These are phyloP conservation scores for Hypoxylon sp. DNA, from an alignment of 2,329 filamentous ascomycete species.

Conservation along the genomic window DNA sequence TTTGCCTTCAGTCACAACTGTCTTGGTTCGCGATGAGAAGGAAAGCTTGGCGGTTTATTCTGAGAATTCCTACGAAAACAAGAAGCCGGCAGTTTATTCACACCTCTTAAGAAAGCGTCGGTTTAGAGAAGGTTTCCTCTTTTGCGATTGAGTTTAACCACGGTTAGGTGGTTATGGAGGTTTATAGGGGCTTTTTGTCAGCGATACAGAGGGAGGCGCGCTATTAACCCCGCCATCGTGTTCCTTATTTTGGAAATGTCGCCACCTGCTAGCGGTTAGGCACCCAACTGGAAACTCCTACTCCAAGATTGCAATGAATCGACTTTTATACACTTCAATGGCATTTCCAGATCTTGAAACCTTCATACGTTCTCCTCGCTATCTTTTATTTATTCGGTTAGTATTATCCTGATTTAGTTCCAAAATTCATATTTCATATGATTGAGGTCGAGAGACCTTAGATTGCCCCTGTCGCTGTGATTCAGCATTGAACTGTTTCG, in stretches of 20 bases:
- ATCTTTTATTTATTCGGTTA: too few relatives aligned
- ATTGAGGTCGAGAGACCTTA: neutral
- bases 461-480: neutral
- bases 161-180: conserved; percentile 5
- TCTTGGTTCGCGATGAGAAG: neutral
- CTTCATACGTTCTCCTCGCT: too few relatives aligned
- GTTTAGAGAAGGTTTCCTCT: neutral
- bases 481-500: neutral
- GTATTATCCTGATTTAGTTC: neutral
- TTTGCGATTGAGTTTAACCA: neutral
- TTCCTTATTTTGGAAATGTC: conserved; percentile 5
- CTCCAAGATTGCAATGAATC: too few relatives aligned
- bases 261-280: neutral
- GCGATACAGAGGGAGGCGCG: conserved; percentile 8
- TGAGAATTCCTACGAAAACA: neutral
- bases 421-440: neutral
- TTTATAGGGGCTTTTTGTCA: conserved; percentile 6
- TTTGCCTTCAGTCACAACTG: neutral
- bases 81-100: neutral
- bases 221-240: conserved; percentile 21
- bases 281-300: neutral
- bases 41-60: neutral
- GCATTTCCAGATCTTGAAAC: neutral
- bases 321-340: neutral
- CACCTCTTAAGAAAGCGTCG: neutral